Evolutionary conservation across 306 rosid species (phyloP), one percentile per base, ranked within the genome.

Genomic region (Ormosia semicastrata): DNA sequence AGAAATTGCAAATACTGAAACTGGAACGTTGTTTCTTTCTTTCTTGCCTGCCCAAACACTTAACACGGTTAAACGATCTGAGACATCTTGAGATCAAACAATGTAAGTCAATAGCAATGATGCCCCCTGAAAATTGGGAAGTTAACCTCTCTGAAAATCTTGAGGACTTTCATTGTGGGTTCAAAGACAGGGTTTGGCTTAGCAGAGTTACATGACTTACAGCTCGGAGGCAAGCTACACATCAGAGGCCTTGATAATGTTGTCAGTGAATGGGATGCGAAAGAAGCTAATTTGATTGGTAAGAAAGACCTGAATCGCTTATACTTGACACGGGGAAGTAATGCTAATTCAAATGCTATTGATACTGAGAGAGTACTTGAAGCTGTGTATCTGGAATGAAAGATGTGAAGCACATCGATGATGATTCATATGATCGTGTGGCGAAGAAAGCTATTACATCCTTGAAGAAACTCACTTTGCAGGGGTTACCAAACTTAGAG

Each of bases 61-160:
- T 62, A 4, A 76, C 71, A 62, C 43, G 1, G 8, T 44, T 75
- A 59, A 33, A 59, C 2, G 70, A 75, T 44, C 33, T 75, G 3
- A 46, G 80, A n/a, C 80, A 76, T 32, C 59, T 44, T 10, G 11
- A 46, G 32, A 46, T 46, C 9, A 2, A 32, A 33, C 4, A 0
- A 0, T 76, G 80, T 60, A 0, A 0, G 2, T 9, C 12, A 62
- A 4, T 76, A 10, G 57, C 2, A 76, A 5, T 4, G 1, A 30
- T 62, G 80, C 80, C 80, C 17, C 15, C 71, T 0, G 44, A 76
- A n/a, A n/a, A n/a, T n/a, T n/a, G n/a, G n/a, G n/a, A n/a, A n/a
- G n/a, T n/a, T n/a, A n/a, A n/a, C n/a, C n/a, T n/a, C n/a, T n/a
- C n/a, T 75, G 7, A 73, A 17, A 24, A 73, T 67, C 2, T 50